Evolutionary conservation across 768 basidiomycete species (phyloP).

Genomic region (Obba rivulosa): DNA sequence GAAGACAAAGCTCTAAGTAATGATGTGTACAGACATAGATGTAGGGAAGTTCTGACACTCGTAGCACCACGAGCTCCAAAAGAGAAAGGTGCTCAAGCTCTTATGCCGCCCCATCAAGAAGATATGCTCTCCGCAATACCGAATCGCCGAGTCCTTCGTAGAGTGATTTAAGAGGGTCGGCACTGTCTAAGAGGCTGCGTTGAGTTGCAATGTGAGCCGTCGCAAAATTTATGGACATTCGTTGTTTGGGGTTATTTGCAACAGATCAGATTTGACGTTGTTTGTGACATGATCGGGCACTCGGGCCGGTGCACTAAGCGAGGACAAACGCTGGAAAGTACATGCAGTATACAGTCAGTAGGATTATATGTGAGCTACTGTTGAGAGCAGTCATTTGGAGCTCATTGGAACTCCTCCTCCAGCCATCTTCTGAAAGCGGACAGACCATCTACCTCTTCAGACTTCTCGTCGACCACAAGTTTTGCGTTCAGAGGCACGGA

Average conservation of each 20-base stretch:
- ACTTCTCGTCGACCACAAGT: conserved; percentile 30
- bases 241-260: conserved; percentile 14
- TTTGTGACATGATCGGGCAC: background rate
- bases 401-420: conserved; percentile 33
- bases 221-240: conserved; percentile 9
- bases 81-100: conserved; percentile 47
- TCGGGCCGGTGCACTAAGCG: background rate
- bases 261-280: background rate
- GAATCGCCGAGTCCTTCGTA: conserved; percentile 61
- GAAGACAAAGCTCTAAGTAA: too few relatives aligned
- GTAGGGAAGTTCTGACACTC: conserved; percentile 63
- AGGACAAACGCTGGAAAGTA: background rate
- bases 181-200: conserved; percentile 73
- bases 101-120: conserved; percentile 44
- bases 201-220: conserved; percentile 6
- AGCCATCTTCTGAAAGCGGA: conserved; percentile 44
- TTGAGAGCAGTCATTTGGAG: too few relatives aligned
- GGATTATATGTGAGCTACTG: too few relatives aligned
- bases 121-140: conserved; percentile 55
- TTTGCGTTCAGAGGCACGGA: conserved; percentile 34
- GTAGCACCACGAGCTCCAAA: conserved; percentile 36
- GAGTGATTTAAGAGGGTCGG: conserved; percentile 41
- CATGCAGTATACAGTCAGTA: background rate
- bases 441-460: conserved; percentile 31
- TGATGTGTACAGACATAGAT: too few relatives aligned